A percentile compares a stretch with the other conserved stretches of the same genome.
phyloP scores from a whole-genome alignment of 805 yeast species.

The Brettanomyces bruxellensis region DNA sequence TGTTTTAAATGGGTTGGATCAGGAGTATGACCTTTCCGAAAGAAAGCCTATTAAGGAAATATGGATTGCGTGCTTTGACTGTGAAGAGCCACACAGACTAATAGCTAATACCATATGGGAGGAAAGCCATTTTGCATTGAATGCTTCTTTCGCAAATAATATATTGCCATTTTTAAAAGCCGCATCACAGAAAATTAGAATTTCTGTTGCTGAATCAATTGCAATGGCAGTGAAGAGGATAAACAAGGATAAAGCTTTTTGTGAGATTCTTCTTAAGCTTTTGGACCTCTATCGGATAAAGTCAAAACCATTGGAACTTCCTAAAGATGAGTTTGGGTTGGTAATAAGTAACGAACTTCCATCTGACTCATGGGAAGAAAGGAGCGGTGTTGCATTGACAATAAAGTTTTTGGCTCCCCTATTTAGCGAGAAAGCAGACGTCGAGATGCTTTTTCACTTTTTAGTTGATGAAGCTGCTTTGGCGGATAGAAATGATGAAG shows the following conservation, averaged over 20 bases:
- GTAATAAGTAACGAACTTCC: slow-evolving; percentile 51
- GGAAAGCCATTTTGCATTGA: slow-evolving; percentile 51
- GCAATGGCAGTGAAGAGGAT: slow-evolving; percentile 42
- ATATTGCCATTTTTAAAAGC: slow-evolving; percentile 44
- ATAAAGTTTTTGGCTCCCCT: slow-evolving; percentile 47
- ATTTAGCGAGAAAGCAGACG: slow-evolving; percentile 31
- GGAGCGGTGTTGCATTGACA: slow-evolving; percentile 74
- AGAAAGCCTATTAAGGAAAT: slow-evolving; percentile 40
- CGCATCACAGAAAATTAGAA: slow-evolving; percentile 57
- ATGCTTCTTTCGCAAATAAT: slow-evolving; percentile 32
- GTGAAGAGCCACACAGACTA: slow-evolving; percentile 49
- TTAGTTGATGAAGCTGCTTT: slow-evolving; percentile 50
- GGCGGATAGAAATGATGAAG: slow-evolving; percentile 65
- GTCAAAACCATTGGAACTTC: slow-evolving; percentile 68
- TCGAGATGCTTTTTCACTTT: slow-evolving; percentile 52
- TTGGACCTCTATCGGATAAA: slow-evolving; percentile 48
- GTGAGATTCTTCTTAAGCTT: slow-evolving; percentile 35
- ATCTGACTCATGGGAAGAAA: slow-evolving; percentile 75
- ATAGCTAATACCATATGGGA: slow-evolving; percentile 80
- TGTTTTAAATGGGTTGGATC: slow-evolving; percentile 74
- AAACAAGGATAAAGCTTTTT: slow-evolving; percentile 11
- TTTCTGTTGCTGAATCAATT: slow-evolving; percentile 64
- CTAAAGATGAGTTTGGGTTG: slow-evolving; percentile 73
- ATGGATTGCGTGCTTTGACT: slow-evolving; percentile 73
- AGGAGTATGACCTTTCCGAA: slow-evolving; percentile 61